Evolutionary conservation across 441 rosid species (phyloP).

Genomic region (Aquilaria agallochum): DNA sequence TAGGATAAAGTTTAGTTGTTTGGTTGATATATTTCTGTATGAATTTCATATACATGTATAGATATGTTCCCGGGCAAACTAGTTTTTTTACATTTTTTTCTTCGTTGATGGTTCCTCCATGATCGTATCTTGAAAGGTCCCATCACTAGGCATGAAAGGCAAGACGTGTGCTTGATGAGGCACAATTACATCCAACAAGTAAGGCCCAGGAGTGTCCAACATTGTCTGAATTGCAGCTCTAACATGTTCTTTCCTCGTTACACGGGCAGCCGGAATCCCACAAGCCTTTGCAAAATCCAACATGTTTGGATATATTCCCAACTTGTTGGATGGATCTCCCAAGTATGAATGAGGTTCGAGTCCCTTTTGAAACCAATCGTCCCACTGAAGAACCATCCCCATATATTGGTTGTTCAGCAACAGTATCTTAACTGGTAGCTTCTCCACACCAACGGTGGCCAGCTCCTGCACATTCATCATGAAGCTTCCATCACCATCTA

Average conservation of each 20-base stretch:
- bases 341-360: slow-evolving; percentile 85
- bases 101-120: slow-evolving; percentile 30
- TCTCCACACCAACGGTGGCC: slow-evolving; percentile 81
- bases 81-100: too few relatives aligned
- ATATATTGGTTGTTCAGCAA: slow-evolving; percentile 87
- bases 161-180: slow-evolving; percentile 96
- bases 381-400: slow-evolving; percentile 99
- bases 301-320: slow-evolving; percentile 84
- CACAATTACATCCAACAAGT: slow-evolving; percentile 76
- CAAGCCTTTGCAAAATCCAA: slow-evolving; percentile 81
- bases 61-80: too few relatives aligned
- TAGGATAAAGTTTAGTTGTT: too few relatives aligned
- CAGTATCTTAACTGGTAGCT: slow-evolving; percentile 77
- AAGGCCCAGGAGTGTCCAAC: slow-evolving; percentile 93
- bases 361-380: slow-evolving; percentile 89
- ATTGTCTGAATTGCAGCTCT: slow-evolving; percentile 75
- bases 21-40: too few relatives aligned
- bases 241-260: slow-evolving; percentile 55
- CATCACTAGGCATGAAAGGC: slow-evolving; percentile 96
- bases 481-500: slow-evolving; percentile 97
- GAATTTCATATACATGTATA: too few relatives aligned
- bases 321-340: slow-evolving; percentile 65
- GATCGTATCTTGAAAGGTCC: slow-evolving; percentile 76
- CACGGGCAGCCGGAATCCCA: slow-evolving; percentile 85
- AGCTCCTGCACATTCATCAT: slow-evolving; percentile 93